Evolutionary conservation across 2,329 filamentous ascomycete genomes (phyloP).

Genomic region (Falciphora oryzae): DNA sequence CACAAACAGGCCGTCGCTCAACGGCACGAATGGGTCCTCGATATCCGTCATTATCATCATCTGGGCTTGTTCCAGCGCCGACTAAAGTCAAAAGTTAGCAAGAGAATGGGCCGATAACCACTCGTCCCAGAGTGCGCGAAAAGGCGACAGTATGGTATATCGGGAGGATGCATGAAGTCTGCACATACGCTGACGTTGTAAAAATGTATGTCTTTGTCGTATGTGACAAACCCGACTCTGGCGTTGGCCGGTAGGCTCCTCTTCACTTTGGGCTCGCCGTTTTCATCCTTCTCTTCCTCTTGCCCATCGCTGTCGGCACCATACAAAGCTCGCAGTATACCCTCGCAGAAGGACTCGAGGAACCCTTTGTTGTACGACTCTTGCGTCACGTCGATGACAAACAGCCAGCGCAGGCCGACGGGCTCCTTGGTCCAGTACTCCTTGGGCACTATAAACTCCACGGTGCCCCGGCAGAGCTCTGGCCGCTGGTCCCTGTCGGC

Average conservation of each 20-base stretch:
- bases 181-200: slow-evolving; percentile 81
- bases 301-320: slow-evolving; percentile 51
- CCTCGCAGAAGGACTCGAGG: slow-evolving; percentile 82
- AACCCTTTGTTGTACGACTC: slow-evolving; percentile 90
- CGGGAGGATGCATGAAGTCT: neutral
- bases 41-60: slow-evolving; percentile 99
- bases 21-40: slow-evolving; percentile 90
- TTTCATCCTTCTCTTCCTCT: slow-evolving; percentile 41
- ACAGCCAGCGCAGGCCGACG: slow-evolving; percentile 80
- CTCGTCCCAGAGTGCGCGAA: too few species aligned
- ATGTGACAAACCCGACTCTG: slow-evolving; percentile 92
- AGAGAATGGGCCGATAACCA: neutral
- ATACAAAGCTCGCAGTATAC: slow-evolving; percentile 80
- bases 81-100: slow-evolving; percentile 32
- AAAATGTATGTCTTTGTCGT: slow-evolving; percentile 94
- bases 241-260: slow-evolving; percentile 66
- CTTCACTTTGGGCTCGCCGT: slow-evolving; percentile 49
- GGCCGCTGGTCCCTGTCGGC: slow-evolving; percentile 85
- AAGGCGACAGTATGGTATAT: neutral
- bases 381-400: slow-evolving; percentile 88
- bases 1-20: slow-evolving; percentile 89
- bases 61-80: slow-evolving; percentile 77
- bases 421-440: slow-evolving; percentile 98
- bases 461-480: slow-evolving; percentile 84
- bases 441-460: slow-evolving; percentile 94